These are phyloP conservation scores for Tylopilus sp. DNA, from an alignment of 768 basidiomycete species.

Conservation along the genomic window DNA sequence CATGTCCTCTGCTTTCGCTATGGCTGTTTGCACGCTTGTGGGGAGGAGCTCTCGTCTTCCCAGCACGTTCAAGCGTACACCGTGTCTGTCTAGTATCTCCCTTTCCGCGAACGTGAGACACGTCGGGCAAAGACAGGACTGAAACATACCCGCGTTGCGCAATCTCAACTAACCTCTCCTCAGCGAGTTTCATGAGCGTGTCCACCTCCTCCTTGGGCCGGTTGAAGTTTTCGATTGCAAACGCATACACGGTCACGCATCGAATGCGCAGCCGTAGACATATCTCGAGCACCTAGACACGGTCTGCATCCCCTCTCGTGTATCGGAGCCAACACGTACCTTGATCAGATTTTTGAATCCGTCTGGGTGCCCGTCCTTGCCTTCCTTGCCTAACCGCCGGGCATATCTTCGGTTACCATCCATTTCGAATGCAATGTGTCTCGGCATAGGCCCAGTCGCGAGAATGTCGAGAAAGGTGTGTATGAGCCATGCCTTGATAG, in stretches of 20 bases:
- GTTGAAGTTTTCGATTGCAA: constrained; percentile 96
- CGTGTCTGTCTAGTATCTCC: constrained; percentile 74
- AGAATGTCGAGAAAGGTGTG: constrained; percentile 63
- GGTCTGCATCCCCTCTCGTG: not conserved
- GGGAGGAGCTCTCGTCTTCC: constrained; percentile 79
- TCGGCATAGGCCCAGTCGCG: constrained; percentile 78
- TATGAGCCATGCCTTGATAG: constrained; percentile 21
- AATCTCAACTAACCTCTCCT: constrained; percentile 73
- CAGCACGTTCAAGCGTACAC: constrained; percentile 80
- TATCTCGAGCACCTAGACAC: constrained; percentile 73
- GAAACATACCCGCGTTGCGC: constrained; percentile 70
- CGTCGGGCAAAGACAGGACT: not conserved
- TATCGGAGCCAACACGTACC: constrained; percentile 44
- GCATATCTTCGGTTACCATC: constrained; percentile 96
- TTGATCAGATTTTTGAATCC: constrained; percentile 78
- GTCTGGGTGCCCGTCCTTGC: constrained; percentile 76
- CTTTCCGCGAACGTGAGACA: constrained; percentile 37
- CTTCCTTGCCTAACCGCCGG: constrained; percentile 56
- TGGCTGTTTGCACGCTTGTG: constrained; percentile 62
- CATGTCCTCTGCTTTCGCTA: constrained; percentile 67
- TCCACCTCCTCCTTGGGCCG: constrained; percentile 83
- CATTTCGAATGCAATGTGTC: constrained; percentile 94
- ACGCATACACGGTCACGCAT: constrained; percentile 95
- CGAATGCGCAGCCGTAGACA: constrained; percentile 76
- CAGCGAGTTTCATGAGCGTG: constrained; percentile 81